Conservation (phyloP, 768 basidiomycete genomes). For the Leccinum disarticulatum region DNA sequence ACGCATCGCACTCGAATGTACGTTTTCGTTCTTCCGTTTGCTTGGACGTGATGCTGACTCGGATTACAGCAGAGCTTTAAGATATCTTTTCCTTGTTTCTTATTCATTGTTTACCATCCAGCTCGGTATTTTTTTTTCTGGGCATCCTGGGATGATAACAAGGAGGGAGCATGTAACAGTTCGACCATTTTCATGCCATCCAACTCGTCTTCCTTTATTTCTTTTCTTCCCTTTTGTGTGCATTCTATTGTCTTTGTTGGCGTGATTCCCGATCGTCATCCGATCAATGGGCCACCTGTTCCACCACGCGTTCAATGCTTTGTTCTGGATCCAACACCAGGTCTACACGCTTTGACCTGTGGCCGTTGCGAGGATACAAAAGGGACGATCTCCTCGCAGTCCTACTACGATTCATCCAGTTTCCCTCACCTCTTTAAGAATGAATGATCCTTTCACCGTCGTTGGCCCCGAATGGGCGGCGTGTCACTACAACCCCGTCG, state of each 20-base stretch:
- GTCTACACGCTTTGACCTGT: neutral
- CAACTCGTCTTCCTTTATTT: neutral
- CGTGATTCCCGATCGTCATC: neutral
- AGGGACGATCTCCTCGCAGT: neutral
- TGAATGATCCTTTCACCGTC: neutral
- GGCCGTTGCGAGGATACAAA: neutral
- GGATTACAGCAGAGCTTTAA: slow-evolving; percentile 21
- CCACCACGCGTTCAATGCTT: neutral
- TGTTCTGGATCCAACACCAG: neutral
- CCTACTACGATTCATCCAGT: neutral
- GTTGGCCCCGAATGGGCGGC: neutral
- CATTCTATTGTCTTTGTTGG: neutral
- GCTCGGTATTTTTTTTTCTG: slow-evolving; percentile 3
- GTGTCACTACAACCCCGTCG: neutral
- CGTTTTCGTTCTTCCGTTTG: neutral
- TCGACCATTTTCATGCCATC: slow-evolving; percentile 6
- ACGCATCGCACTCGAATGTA: slow-evolving; percentile 15
- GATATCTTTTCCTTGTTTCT: neutral
- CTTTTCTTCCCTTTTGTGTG: neutral
- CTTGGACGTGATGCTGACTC: slow-evolving; percentile 1
- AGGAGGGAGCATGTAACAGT: slow-evolving; percentile 3
- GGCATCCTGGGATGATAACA: neutral
- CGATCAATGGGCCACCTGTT: neutral
- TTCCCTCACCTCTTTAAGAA: neutral
- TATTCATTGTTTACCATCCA: neutral